A percentile compares a stretch with the other conserved stretches of the same genome.
Evolutionary conservation across 2,329 filamentous ascomycete species (phyloP).

Genomic region (Monosporascus sp.): DNA sequence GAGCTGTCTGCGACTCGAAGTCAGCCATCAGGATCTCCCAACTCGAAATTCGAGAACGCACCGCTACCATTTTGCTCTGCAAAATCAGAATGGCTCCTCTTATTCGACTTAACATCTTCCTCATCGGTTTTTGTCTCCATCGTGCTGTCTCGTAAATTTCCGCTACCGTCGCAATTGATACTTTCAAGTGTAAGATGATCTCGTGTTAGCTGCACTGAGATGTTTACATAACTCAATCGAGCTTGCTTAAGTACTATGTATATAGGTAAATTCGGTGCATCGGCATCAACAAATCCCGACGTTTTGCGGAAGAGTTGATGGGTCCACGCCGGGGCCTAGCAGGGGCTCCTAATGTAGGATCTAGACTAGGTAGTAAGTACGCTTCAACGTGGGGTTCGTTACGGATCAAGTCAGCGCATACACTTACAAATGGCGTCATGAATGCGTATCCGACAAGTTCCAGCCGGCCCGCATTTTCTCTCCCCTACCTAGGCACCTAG

Average conservation of each 20-base stretch:
- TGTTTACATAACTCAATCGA: neutral
- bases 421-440: neutral
- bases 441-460: neutral
- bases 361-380: too few relatives aligned
- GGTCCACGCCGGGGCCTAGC: too few relatives aligned
- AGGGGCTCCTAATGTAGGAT: too few relatives aligned
- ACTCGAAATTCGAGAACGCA: conserved; percentile 1
- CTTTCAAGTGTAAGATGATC: too few relatives aligned
- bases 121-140: conserved; percentile 13
- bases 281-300: too few relatives aligned
- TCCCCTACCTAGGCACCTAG: neutral
- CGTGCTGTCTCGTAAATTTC: conserved; percentile 12
- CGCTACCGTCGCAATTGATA: neutral
- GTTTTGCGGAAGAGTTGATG: too few relatives aligned
- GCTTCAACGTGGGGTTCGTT: too few relatives aligned
- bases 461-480: neutral
- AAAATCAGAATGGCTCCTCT: conserved; percentile 26
- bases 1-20: conserved; percentile 50
- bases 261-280: too few relatives aligned
- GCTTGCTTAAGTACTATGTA: too few relatives aligned
- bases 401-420: too few relatives aligned
- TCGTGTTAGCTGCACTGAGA: neutral
- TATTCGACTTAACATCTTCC: conserved; percentile 16
- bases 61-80: conserved; percentile 19
- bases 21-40: neutral